phyloP scores from a whole-genome alignment of 2,329 filamentous ascomycete genomes.

The Annulohypoxylon truncatum region DNA sequence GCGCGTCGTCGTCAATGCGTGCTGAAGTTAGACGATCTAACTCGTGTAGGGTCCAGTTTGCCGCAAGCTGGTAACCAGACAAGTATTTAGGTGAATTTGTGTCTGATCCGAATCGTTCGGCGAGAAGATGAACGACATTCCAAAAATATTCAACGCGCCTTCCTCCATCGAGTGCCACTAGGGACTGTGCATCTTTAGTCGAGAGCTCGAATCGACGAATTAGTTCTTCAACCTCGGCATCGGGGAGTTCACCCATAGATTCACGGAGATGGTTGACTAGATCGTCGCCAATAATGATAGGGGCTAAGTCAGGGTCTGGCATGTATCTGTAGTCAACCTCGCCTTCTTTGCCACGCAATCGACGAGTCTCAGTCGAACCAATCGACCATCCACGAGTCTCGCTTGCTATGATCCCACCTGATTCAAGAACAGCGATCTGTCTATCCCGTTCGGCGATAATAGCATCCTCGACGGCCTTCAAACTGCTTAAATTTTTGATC shows the following conservation, averaged over 20 bases:
- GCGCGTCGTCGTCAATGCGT: conserved; percentile 49
- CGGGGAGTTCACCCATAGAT: conserved; percentile 77
- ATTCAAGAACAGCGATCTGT: conserved; percentile 83
- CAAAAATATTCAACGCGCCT: conserved; percentile 85
- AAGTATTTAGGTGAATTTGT: conserved; percentile 40
- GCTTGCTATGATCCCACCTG: conserved; percentile 78
- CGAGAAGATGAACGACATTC: conserved; percentile 66
- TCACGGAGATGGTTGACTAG: conserved; percentile 72
- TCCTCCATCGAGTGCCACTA: conserved; percentile 82
- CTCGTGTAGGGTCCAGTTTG: conserved; percentile 80
- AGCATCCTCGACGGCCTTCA: conserved; percentile 95
- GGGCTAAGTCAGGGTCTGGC: conserved; percentile 91
- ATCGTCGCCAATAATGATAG: conserved; percentile 78
- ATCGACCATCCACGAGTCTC: conserved; percentile 96
- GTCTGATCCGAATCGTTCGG: conserved; percentile 31
- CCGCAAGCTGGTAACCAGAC: conserved; percentile 60
- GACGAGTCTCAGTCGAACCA: conserved; percentile 82
- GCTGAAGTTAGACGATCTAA: conserved; percentile 74
- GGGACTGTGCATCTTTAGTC: conserved; percentile 82
- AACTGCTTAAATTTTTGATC: conserved; percentile 96
- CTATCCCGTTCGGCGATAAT: conserved; percentile 91
- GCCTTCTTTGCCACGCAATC: conserved; percentile 91
- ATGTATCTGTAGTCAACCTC: conserved; percentile 99
- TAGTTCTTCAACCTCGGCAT: conserved; percentile 73
- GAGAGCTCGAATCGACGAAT: conserved; percentile 74